Base-by-base conservation (phyloP, 2,329 filamentous ascomycete species). In the Massarina eburnea region DNA sequence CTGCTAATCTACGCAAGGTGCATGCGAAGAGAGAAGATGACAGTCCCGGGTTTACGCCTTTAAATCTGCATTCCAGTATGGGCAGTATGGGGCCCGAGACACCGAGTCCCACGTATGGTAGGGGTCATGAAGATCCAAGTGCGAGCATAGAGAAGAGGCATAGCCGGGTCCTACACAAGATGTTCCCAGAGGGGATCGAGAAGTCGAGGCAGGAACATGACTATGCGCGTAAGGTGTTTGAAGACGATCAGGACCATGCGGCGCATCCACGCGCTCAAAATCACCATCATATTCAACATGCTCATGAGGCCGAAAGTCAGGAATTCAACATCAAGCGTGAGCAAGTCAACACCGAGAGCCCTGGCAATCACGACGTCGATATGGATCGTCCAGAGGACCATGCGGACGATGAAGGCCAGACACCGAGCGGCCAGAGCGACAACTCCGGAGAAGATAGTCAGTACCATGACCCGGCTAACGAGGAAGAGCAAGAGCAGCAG, bases 1-100 rank as follows among this genome's bases (percentile, higher is more conserved):
- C 76, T n/a, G 75, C 75, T 38, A 78, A 78, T 47, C 57, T 78
- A 12, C 70, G 76, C 30, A 78, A 77, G 51, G 76, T 78, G 3
- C 75, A 78, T 53, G 74, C 75, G 19, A 71, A 74, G 46, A 77
- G 76, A 43, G 75, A 78, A 32, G 64, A 68, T 20, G 48, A 57
- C 32, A 57, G 61, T 4, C 54, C 56, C 8, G 45, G 48, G 7
- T 58, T 50, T 36, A 67, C 66, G 1, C 64, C 67, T 6, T 55
- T 50, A 10, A 59, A 51, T 30, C 41, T 55, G 2, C 43, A 54
- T 22, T 43, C 53, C 3, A 32, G 39, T 3, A 14, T 39, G 10
- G 52, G 44, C n/a, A 59, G 49, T 7, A 43, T 39, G 10, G 52
- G 44, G 9, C 43, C 52, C 7, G 56, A 64, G n/a, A 62, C 63